Percentiles rank a stretch among this genome's conserved stretches.
Evolutionary conservation across 2,329 filamentous ascomycete species (phyloP).

Genomic region (Coleophoma cylindrospora): DNA sequence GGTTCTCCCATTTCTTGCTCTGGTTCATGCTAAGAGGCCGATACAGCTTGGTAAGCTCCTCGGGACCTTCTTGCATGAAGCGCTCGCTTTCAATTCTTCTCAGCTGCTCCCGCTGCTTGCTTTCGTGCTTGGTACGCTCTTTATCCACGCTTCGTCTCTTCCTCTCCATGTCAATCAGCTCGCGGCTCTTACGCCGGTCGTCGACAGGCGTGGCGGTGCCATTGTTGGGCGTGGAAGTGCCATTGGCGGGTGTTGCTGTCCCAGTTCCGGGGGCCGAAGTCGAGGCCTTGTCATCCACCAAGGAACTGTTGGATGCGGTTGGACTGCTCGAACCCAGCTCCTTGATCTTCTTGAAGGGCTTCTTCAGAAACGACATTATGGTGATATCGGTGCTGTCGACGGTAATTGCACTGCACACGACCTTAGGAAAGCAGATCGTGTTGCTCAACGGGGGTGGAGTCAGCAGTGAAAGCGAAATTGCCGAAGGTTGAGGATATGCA

Average conservation of each 20-base stretch:
- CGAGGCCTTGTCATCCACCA: conserved; percentile 1
- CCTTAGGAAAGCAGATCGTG: not conserved
- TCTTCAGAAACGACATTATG: conserved; percentile 24
- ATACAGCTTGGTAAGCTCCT: conserved; percentile 23
- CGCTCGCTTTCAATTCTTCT: conserved; percentile 24
- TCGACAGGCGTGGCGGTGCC: not conserved
- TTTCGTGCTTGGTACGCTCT: conserved; percentile 17
- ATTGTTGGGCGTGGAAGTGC: conserved; percentile 4
- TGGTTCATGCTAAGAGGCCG: conserved; percentile 27
- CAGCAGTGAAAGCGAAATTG: not conserved
- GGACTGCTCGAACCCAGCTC: conserved; percentile 4
- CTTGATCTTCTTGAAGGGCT: conserved; percentile 20
- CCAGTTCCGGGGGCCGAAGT: not conserved
- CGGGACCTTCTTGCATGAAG: conserved; percentile 21
- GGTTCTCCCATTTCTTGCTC: conserved; percentile 25
- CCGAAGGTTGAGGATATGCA: not conserved
- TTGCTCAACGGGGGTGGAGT: not conserved
- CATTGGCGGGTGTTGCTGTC: conserved; percentile 1
- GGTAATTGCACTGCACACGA: not conserved
- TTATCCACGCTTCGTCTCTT: conserved; percentile 19
- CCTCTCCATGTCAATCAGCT: conserved; percentile 14
- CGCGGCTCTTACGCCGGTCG: conserved; percentile 16
- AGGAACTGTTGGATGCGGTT: conserved; percentile 1
- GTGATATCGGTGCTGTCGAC: not conserved
- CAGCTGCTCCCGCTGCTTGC: conserved; percentile 19